Base-by-base conservation (phyloP, 2,329 filamentous ascomycete species). In the Parascedosporium putredinis region DNA sequence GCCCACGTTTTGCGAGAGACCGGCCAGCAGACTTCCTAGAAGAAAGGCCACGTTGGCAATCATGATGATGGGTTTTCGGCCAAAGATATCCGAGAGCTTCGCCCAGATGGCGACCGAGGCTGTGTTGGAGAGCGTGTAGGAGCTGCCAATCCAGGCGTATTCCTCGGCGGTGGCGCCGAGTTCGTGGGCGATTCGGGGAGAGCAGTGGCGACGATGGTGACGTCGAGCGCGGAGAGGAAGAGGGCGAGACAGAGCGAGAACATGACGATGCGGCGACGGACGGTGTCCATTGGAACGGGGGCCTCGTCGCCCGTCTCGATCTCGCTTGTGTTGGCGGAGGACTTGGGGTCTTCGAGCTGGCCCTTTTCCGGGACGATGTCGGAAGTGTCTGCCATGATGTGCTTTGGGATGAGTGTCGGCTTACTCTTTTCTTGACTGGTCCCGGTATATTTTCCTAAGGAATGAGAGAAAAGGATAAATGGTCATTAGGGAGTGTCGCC, bases 101-200 rank as follows among this genome's bases (percentile, higher is more conserved):
- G 84, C 84, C 55, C 84, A 88, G 0, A 49, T 75, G 0, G 84
- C 83, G 0, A 76, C 78, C 2, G 73, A 73, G 0, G 84, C 81
- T 0, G 84, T 81, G 57, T 79, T 80, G 14, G 81, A 82, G 9
- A 90, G 75, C 3, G 88, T 69, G 62, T 85, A 90, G 0, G 85
- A 79, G 24, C 76, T 81, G 1, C 85, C 86, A 53, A 91, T 84
- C 87, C 86, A 90, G 12, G 81, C 80, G 64, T 88, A 90, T 5
- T 83, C 83, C 1, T 78, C 69, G 14, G 75, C 78, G 25, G 78
- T 83, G 45, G 76, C 59, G 33, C 88, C 74, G 24, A 83, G 70
- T 2, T 63, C 61, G 2, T 23, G 5, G 6, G 75, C 68, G 45
- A 84, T 83, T 7, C 76, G 76, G 0, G 81, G 5, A 83, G 69